Evolutionary conservation across 768 basidiomycete species (phyloP), one percentile per base, ranked within the genome.

Genomic region (Cantharellus anzutake): DNA sequence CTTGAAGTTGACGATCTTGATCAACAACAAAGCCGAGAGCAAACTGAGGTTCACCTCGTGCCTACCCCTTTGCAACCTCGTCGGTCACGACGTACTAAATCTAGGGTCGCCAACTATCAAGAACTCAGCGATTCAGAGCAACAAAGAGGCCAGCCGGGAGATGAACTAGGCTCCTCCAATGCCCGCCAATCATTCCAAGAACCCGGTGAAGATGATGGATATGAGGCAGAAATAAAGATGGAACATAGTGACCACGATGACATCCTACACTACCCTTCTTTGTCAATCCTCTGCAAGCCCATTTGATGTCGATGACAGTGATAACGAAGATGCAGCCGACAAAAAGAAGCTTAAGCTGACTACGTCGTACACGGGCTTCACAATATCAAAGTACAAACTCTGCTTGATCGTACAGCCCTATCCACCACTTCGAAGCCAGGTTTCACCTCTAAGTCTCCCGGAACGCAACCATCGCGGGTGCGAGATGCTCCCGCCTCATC

Each of bases 381-480:
- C 71, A 58, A 80, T 88, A 55, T 77, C 78, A 60, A 82, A 81
- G 0, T 78, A 80, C 59, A 87, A 84, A 68, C 75, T 91, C 16
- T 87, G 84, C 66, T 76, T 91, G 41, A 82, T 91, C 34, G 80
- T 89, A 14, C 88, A 91, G 67, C 89, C 88, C 14, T 87, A 80
- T 75, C 82, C 84, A 14, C 11, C 52, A 7, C 52, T 55, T 11
- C 52, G 7, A 11, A 37, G 7, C 11, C 35, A 7, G 11, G 29
- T 11, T 48, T 29, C 29, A 29, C 11, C 14, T 37, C 52, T 11
- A 55, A 11, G 35, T 37, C 11, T 7, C 7, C 52, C 35, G 35
- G 7, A 11, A 14, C 52, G 7, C 38, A 7, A 37, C 52, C 38
- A 11, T 37, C 35, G 35, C 44, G 44, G 44, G 52, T 37, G 14